phyloP scores from a whole-genome alignment of 192 early-diverging fungal species.

The Phycomyces blakesleeanus region DNA sequence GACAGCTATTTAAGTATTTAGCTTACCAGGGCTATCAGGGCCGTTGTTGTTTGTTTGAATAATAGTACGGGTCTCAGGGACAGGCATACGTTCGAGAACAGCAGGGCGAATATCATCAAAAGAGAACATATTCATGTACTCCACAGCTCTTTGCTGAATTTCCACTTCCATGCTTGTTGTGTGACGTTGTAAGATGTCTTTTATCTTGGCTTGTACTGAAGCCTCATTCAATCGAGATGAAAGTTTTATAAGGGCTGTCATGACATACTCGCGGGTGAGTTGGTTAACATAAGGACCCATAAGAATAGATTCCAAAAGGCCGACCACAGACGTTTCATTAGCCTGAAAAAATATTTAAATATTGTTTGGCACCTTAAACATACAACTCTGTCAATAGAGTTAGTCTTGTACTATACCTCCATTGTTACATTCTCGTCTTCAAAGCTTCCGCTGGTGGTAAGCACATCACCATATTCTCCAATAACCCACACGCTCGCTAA shows the following conservation, averaged over 20 bases:
- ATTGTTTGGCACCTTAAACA: not conserved
- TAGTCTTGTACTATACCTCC: slow-evolving; percentile 35
- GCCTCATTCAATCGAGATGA: slow-evolving; percentile 70
- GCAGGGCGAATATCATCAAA: slow-evolving; percentile 68
- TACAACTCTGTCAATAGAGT: not conserved
- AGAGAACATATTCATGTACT: slow-evolving; percentile 80
- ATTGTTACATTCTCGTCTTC: slow-evolving; percentile 65
- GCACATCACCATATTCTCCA: slow-evolving; percentile 94
- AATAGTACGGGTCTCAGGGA: slow-evolving; percentile 56
- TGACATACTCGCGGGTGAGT: slow-evolving; percentile 73
- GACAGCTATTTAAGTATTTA: not conserved
- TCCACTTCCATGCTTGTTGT: slow-evolving; percentile 80
- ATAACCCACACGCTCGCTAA: slow-evolving; percentile 90
- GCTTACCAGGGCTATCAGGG: slow-evolving; percentile 11
- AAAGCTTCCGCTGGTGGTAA: slow-evolving; percentile 64
- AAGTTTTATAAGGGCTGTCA: slow-evolving; percentile 89
- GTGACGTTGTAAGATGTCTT: slow-evolving; percentile 56
- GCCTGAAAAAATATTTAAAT: slow-evolving; percentile 32
- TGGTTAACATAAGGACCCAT: slow-evolving; percentile 77
- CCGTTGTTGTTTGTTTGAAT: slow-evolving; percentile 22
- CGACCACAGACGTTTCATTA: slow-evolving; percentile 71
- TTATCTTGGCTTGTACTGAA: slow-evolving; percentile 47
- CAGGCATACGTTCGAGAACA: slow-evolving; percentile 93
- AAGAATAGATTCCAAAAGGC: slow-evolving; percentile 70
- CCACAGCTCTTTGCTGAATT: slow-evolving; percentile 92